These are phyloP conservation scores for Epichloe sylvatica DNA, from an alignment of 2,329 filamentous ascomycete species.

Conservation along the genomic window DNA sequence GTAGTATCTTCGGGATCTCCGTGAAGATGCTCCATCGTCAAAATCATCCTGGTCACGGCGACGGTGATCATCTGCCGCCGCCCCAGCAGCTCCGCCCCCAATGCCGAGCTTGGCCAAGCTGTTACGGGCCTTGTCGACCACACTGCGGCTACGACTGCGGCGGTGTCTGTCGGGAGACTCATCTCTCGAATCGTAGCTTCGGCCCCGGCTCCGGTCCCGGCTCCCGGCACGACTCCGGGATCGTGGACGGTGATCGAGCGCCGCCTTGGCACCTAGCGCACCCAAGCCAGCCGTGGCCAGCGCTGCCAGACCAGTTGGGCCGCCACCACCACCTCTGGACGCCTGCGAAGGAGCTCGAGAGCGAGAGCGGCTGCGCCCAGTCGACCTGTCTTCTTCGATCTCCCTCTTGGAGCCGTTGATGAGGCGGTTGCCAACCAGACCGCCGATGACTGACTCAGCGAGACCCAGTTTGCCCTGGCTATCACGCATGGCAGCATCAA, in stretches of 20 bases:
- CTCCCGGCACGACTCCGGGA: conserved; percentile 36
- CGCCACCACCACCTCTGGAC: conserved; percentile 26
- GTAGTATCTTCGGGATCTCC: conserved; percentile 26
- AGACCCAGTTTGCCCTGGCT: conserved; percentile 73
- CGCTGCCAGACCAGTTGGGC: conserved; percentile 42
- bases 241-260: conserved; percentile 36
- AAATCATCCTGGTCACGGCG: conserved; percentile 32
- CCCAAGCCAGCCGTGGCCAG: conserved; percentile 49
- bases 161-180: conserved; percentile 30
- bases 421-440: conserved; percentile 71
- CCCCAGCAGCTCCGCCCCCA: conserved; percentile 25
- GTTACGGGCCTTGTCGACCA: conserved; percentile 49
- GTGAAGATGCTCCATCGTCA: conserved; percentile 25
- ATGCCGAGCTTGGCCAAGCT: conserved; percentile 48
- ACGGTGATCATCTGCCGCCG: conserved; percentile 22
- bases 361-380: conserved; percentile 54
- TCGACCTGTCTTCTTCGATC: conserved; percentile 46
- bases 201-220: conserved; percentile 30
- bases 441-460: conserved; percentile 75
- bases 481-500: conserved; percentile 62
- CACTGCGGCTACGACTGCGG: conserved; percentile 46
- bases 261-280: conserved; percentile 48
- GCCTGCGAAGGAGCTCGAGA: conserved; percentile 48
- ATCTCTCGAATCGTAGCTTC: conserved; percentile 28
- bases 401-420: conserved; percentile 64